Conservation (phyloP, 2,329 filamentous ascomycete species). For the Exophiala sp. region DNA sequence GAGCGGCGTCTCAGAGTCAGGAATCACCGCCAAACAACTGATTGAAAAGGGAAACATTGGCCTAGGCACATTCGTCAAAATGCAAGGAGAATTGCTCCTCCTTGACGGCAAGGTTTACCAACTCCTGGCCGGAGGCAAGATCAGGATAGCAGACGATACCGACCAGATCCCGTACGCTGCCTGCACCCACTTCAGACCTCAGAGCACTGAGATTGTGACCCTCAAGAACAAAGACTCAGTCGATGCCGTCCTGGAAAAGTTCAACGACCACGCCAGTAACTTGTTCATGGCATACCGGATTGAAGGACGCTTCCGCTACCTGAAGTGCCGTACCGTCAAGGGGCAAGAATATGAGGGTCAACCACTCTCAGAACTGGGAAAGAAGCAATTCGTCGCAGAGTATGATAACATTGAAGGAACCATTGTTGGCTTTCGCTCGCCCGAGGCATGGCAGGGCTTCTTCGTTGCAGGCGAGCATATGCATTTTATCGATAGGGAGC, state of each 20-base stretch:
- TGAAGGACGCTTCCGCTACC: constrained; percentile 26
- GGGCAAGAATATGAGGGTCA: constrained; percentile 33
- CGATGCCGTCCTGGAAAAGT: constrained; percentile 24
- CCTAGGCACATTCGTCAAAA: constrained; percentile 45
- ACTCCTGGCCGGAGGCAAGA: constrained; percentile 37
- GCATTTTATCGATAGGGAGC: constrained; percentile 40
- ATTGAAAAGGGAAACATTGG: constrained; percentile 48
- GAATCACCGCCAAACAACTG: constrained; percentile 47
- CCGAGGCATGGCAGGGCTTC: constrained; percentile 40
- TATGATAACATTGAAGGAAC: constrained; percentile 38
- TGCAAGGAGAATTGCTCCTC: constrained; percentile 45
- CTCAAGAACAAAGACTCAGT: constrained; percentile 27
- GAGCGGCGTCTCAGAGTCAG: constrained; percentile 45
- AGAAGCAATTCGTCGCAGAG: constrained; percentile 39
- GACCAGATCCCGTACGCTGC: constrained; percentile 42
- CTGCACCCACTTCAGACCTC: constrained; percentile 32
- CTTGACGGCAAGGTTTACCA: constrained; percentile 43
- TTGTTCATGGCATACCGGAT: constrained; percentile 32
- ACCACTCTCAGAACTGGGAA: constrained; percentile 34
- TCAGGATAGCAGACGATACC: constrained; percentile 32
- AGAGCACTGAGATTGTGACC: constrained; percentile 22
- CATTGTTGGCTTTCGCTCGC: constrained; percentile 44
- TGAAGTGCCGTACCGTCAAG: constrained; percentile 32
- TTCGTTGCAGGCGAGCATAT: constrained; percentile 42
- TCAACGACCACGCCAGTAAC: constrained; percentile 27